A percentile compares a stretch with the other conserved stretches of the same genome.
These are phyloP conservation scores for Wickerhamiella cacticola DNA, from an alignment of 805 yeast genomes.

Conservation along the genomic window DNA sequence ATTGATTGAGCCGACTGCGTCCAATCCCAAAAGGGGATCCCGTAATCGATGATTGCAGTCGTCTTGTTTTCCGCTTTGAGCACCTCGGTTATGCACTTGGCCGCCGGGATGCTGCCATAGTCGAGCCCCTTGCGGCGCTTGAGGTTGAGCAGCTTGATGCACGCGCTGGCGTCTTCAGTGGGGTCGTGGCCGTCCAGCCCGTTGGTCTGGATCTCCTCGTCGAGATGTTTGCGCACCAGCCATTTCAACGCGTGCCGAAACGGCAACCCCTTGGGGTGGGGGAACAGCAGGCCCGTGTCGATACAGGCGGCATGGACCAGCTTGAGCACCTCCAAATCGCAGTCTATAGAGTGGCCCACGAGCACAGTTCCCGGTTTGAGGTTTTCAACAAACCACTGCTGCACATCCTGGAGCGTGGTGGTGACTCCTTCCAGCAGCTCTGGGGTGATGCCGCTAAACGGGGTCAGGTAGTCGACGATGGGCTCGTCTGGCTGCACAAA, in stretches of 20 bases:
- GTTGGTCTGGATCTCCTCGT: slow-evolving; percentile 46
- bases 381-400: slow-evolving; percentile 37
- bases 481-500: slow-evolving; percentile 65
- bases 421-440: slow-evolving; percentile 51
- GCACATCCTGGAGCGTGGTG: slow-evolving; percentile 57
- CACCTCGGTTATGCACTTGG: background rate
- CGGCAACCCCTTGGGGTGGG: slow-evolving; percentile 56
- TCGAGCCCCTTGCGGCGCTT: slow-evolving; percentile 55
- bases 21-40: slow-evolving; percentile 27
- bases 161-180: slow-evolving; percentile 69
- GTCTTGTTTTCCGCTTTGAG: slow-evolving; percentile 15
- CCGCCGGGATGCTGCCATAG: slow-evolving; percentile 37
- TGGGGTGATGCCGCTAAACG: slow-evolving; percentile 76
- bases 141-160: slow-evolving; percentile 61
- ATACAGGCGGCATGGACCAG: slow-evolving; percentile 62
- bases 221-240: slow-evolving; percentile 47
- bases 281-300: slow-evolving; percentile 64
- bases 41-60: slow-evolving; percentile 30
- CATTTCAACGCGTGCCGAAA: slow-evolving; percentile 64
- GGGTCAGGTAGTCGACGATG: slow-evolving; percentile 70
- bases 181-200: slow-evolving; percentile 74
- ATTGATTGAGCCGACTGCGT: slow-evolving; percentile 28
- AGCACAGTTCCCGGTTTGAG: slow-evolving; percentile 50
- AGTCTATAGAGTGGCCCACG: slow-evolving; percentile 83
- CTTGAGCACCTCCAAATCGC: slow-evolving; percentile 61